phyloP scores from a whole-genome alignment of 2,329 filamentous ascomycete genomes.

The Colletotrichum sp. region DNA sequence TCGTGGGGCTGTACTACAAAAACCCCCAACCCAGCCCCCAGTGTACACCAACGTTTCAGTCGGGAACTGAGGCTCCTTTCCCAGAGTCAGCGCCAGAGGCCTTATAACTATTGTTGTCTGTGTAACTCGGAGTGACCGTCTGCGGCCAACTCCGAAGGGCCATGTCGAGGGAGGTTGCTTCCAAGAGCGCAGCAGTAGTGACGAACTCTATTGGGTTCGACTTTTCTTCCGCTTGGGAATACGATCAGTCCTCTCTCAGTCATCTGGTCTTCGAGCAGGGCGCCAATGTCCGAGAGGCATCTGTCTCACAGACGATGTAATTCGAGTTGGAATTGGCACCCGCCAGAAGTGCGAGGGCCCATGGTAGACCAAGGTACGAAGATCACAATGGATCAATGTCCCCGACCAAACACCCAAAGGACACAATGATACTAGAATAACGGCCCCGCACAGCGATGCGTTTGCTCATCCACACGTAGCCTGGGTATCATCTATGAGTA shows the following conservation, averaged over 20 bases:
- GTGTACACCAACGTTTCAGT: background rate
- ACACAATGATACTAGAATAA: background rate
- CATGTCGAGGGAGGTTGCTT: accelerated
- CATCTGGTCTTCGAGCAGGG: background rate
- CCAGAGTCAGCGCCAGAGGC: background rate
- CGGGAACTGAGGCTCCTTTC: background rate
- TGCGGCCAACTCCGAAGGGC: background rate
- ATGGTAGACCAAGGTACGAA: background rate
- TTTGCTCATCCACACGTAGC: background rate
- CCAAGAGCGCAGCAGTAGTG: accelerated
- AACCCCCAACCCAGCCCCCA: background rate
- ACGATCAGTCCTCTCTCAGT: background rate
- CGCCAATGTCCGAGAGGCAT: background rate
- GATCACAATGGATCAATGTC: background rate
- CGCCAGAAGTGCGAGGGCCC: background rate
- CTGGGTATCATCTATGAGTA: background rate
- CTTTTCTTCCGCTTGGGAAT: background rate
- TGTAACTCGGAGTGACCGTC: background rate
- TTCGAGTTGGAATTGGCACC: accelerated
- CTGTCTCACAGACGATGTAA: background rate
- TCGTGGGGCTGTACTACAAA: background rate
- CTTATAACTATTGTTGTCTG: background rate
- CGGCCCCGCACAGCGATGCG: background rate
- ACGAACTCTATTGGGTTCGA: background rate
- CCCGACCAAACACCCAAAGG: background rate